Evolutionary conservation across 2,329 filamentous ascomycete species (phyloP).

Genomic region (Intubia oerlemansii): DNA sequence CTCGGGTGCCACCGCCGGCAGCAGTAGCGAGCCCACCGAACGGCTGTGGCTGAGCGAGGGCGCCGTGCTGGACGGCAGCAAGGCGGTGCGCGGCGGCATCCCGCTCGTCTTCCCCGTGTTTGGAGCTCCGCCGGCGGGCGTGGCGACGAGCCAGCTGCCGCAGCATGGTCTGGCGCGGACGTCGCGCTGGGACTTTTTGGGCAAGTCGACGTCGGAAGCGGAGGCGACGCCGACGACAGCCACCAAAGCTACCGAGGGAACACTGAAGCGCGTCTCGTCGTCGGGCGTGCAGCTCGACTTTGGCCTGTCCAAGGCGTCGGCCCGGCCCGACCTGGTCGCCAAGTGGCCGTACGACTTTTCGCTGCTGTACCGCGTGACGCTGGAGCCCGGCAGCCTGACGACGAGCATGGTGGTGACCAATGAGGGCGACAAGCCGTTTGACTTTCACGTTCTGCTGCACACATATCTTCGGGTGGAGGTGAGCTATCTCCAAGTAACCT

Average conservation of each 20-base stretch:
- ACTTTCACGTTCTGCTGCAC: conserved; percentile 82
- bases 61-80: conserved; percentile 65
- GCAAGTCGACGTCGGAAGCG: conserved; percentile 57
- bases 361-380: conserved; percentile 79
- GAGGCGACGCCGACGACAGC: conserved; percentile 8
- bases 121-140: conserved; percentile 49
- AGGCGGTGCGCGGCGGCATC: conserved; percentile 78
- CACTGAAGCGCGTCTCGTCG: too few species aligned
- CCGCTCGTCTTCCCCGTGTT: conserved; percentile 93
- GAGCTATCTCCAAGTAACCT: conserved; percentile 19
- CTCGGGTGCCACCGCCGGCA: conserved; percentile 19
- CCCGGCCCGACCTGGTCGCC: conserved; percentile 44
- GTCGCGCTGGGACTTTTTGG: conserved; percentile 81
- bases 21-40: too few species aligned
- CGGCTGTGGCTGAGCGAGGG: conserved; percentile 71
- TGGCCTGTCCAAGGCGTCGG: conserved; percentile 54
- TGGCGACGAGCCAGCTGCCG: conserved; percentile 57
- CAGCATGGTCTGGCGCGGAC: conserved; percentile 92
- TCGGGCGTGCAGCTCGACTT: conserved; percentile 72
- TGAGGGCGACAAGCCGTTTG: conserved; percentile 60
- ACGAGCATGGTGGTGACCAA: conserved; percentile 80
- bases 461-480: conserved; percentile 73
- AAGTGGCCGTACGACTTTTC: conserved; percentile 78
- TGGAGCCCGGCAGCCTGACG: conserved; percentile 52
- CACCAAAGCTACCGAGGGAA: too few species aligned